Percentiles rank a stretch among this genome's conserved stretches.
Evolutionary conservation across 2,329 filamentous ascomycete species (phyloP).

Genomic region (Colletotrichum siamense): DNA sequence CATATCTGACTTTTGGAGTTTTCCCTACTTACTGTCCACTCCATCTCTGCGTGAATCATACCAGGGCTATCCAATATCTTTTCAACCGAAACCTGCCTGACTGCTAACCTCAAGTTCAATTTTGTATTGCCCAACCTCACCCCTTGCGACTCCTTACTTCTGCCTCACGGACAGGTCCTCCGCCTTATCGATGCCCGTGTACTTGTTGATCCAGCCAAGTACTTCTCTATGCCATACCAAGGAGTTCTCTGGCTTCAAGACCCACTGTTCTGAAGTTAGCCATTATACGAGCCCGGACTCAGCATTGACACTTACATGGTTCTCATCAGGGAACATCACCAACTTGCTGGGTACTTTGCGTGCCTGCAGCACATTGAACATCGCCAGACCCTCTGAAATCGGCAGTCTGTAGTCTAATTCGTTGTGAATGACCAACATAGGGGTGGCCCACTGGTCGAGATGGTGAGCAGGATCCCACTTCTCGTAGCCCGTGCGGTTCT

Average conservation of each 20-base stretch:
- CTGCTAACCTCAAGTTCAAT: not conserved
- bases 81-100: not conserved
- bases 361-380: conserved; percentile 86
- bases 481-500: conserved; percentile 67
- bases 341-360: conserved; percentile 78
- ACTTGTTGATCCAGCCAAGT: conserved; percentile 76
- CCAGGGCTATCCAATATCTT: not conserved
- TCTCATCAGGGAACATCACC: conserved; percentile 80
- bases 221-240: conserved; percentile 91
- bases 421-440: conserved; percentile 85
- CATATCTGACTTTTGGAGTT: not conserved
- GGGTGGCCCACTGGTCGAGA: conserved; percentile 79
- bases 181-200: conserved; percentile 49
- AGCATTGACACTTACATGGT: conserved; percentile 48
- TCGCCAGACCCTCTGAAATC: conserved; percentile 81
- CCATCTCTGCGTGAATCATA: not conserved
- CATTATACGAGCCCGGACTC: conserved; percentile 20
- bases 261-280: conserved; percentile 61
- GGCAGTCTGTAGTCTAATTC: conserved; percentile 89
- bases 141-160: not conserved
- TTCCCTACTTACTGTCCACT: not conserved
- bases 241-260: conserved; percentile 89
- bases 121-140: not conserved
- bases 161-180: conserved; percentile 7
- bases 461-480: conserved; percentile 72